A percentile compares a stretch with the other conserved stretches of the same genome.
phyloP scores from a whole-genome alignment of 768 basidiomycete species.

The Leccinum obscurum region DNA sequence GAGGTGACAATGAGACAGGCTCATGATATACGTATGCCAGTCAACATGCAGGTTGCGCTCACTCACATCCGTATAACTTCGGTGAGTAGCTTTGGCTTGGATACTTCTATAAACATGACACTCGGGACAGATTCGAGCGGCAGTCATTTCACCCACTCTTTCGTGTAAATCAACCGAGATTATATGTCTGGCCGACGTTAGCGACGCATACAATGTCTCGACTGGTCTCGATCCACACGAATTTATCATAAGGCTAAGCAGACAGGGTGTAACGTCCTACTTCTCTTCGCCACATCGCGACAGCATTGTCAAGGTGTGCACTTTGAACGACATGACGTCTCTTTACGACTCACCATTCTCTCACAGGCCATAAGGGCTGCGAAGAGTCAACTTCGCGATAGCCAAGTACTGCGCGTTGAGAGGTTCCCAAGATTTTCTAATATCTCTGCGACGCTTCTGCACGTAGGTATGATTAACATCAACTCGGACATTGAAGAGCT shows the following conservation, averaged over 20 bases:
- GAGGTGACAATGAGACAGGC: constrained; percentile 68
- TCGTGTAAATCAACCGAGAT: constrained; percentile 82
- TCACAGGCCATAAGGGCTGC: constrained; percentile 69
- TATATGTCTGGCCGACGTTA: constrained; percentile 75
- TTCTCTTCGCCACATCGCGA: constrained; percentile 75
- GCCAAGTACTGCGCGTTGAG: constrained; percentile 51
- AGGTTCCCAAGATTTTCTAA: constrained; percentile 79
- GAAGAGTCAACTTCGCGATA: constrained; percentile 66
- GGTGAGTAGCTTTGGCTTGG: constrained; percentile 41
- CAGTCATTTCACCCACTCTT: constrained; percentile 63
- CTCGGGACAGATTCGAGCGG: constrained; percentile 58
- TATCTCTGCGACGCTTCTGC: constrained; percentile 83
- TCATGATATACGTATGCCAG: constrained; percentile 69
- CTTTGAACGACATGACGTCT: background rate
- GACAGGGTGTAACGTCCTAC: constrained; percentile 71
- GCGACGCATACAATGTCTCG: constrained; percentile 82
- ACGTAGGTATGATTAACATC: constrained; percentile 80
- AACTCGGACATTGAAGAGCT: constrained; percentile 73
- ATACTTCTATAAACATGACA: constrained; percentile 3
- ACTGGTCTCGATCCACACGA: constrained; percentile 76
- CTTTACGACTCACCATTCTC: background rate
- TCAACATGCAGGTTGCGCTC: constrained; percentile 62
- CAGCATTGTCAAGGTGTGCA: constrained; percentile 65
- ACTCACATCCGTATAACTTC: constrained; percentile 79
- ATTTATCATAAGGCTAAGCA: constrained; percentile 76